Evolutionary conservation across 2,329 filamentous ascomycete species (phyloP).

Genomic region (Aspergillus versicolor): DNA sequence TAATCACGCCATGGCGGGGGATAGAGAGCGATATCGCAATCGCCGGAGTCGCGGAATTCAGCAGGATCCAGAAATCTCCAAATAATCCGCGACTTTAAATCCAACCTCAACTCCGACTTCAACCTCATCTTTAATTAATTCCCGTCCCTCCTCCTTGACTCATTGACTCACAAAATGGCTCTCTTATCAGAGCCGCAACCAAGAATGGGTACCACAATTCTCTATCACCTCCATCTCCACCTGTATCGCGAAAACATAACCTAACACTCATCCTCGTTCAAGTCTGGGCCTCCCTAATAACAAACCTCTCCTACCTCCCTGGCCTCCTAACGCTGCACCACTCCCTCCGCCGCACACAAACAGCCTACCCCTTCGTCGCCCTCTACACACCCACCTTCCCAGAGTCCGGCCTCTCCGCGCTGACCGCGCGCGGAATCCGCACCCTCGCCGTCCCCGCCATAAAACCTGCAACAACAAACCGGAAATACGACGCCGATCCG

Average conservation of each 20-base stretch:
- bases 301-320: constrained; percentile 76
- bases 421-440: constrained; percentile 68
- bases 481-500: constrained; percentile 72
- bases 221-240: constrained; percentile 49
- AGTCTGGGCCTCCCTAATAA: constrained; percentile 89
- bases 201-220: constrained; percentile 2
- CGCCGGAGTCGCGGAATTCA: neutral
- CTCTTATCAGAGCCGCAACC: neutral
- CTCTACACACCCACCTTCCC: constrained; percentile 81
- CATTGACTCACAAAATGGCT: neutral
- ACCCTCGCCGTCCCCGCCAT: constrained; percentile 71
- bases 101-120: neutral
- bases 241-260: constrained; percentile 60
- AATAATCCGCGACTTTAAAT: neutral
- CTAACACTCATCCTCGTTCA: constrained; percentile 65
- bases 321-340: constrained; percentile 80
- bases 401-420: constrained; percentile 63
- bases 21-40: neutral
- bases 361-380: constrained; percentile 75
- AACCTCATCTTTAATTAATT: neutral
- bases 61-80: neutral
- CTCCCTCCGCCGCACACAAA: constrained; percentile 64
- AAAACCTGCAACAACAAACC: constrained; percentile 61
- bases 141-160: neutral
- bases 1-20: neutral